A percentile compares a stretch with the other conserved stretches of the same genome.
phyloP scores from a whole-genome alignment of 345 rosid species.

The Durio zibethinus region DNA sequence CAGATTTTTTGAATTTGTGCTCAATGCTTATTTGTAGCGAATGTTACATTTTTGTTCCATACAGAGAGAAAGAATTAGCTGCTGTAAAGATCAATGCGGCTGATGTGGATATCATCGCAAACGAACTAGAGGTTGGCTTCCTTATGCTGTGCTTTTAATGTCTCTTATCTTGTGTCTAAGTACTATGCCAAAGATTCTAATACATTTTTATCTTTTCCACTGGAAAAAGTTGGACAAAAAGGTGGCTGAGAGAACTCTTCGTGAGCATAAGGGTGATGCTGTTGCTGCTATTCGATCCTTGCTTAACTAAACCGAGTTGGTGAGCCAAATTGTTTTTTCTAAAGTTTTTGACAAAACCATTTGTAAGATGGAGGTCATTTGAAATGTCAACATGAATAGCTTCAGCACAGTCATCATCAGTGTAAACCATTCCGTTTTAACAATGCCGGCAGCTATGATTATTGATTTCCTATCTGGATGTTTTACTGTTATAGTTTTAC shows the following conservation, averaged over 20 bases:
- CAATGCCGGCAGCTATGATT: no score
- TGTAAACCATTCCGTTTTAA: background rate
- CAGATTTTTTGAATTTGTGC: background rate
- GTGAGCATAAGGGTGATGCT: conserved; percentile 96
- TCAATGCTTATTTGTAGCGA: background rate
- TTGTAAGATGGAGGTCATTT: background rate
- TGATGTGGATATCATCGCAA: conserved; percentile 83
- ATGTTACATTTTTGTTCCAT: background rate
- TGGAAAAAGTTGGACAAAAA: conserved; percentile 68
- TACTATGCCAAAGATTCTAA: conserved; percentile 13
- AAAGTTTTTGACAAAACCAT: background rate
- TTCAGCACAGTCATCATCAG: background rate
- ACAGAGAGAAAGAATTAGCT: conserved; percentile 93
- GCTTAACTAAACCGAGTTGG: conserved; percentile 39
- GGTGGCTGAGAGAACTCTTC: conserved; percentile 85
- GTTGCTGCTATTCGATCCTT: conserved; percentile 83
- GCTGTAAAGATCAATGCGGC: conserved; percentile 93
- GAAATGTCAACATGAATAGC: background rate
- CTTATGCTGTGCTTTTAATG: background rate
- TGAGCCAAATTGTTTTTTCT: background rate
- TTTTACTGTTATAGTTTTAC: background rate
- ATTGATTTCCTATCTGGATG: background rate
- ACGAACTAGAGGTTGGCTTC: conserved; percentile 79
- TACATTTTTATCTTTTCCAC: conserved; percentile 6
- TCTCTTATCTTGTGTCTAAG: background rate